Conservation (phyloP, 805 yeast species). For the Sugiyamaella valdiviana region DNA sequence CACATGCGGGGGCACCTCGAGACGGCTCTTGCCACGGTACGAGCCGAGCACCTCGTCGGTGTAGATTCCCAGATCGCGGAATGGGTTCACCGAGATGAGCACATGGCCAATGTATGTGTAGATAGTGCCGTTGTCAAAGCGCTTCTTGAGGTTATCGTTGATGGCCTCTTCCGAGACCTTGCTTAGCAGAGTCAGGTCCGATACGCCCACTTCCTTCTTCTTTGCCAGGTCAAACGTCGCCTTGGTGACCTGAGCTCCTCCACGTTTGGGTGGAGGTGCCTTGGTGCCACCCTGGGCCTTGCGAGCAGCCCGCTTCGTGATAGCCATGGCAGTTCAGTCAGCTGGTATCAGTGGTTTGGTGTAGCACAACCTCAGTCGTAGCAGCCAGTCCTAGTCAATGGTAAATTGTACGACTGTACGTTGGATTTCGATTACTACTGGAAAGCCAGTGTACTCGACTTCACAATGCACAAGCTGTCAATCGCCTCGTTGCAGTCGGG, state of each 20-base stretch:
- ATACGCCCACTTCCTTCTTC: conserved; percentile 97
- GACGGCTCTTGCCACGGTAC: conserved; percentile 85
- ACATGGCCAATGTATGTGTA: conserved; percentile 44
- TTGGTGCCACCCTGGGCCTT: conserved; percentile 49
- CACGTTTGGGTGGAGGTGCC: conserved; percentile 25
- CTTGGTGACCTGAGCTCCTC: conserved; percentile 62
- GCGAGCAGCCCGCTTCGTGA: conserved; percentile 67
- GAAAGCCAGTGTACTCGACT: too few relatives aligned
- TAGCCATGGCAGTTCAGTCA: conserved; percentile 48
- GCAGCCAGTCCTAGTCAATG: too few relatives aligned
- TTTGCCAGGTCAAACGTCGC: conserved; percentile 84
- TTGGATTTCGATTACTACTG: too few relatives aligned
- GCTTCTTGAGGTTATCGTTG: conserved; percentile 80
- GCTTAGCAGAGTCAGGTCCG: conserved; percentile 84
- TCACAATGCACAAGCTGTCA: too few relatives aligned
- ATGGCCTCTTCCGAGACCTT: conserved; percentile 88
- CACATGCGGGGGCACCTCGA: conserved; percentile 96
- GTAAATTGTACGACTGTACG: too few relatives aligned
- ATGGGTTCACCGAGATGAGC: conserved; percentile 92
- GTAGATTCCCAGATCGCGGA: conserved; percentile 92
- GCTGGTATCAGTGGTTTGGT: too few relatives aligned
- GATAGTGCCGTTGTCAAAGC: conserved; percentile 84
- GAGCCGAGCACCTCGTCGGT: conserved; percentile 68
- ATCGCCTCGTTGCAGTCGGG: too few relatives aligned
- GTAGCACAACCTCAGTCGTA: too few relatives aligned